Conservation (phyloP, 2,329 filamentous ascomycete species). For the Aspergillus sp. region DNA sequence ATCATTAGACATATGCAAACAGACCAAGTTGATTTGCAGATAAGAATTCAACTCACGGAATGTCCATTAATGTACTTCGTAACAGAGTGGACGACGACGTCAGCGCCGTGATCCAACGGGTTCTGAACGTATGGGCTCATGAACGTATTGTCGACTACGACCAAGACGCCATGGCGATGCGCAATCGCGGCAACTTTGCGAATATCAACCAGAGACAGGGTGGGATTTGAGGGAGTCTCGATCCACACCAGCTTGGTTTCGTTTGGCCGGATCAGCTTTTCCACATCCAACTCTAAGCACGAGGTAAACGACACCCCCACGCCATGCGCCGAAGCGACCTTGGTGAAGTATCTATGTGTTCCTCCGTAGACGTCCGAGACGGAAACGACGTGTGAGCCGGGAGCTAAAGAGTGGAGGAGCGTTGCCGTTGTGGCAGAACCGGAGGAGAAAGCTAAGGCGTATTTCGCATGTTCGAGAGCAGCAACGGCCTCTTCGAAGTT, state of each 20-base stretch:
- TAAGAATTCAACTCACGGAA: slow-evolving; percentile 44
- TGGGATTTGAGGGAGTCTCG: slow-evolving; percentile 92
- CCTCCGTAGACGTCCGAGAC: slow-evolving; percentile 98
- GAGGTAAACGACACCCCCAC: slow-evolving; percentile 94
- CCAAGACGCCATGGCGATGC: slow-evolving; percentile 83
- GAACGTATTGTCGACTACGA: slow-evolving; percentile 99
- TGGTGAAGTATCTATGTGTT: slow-evolving; percentile 98
- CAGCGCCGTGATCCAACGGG: slow-evolving; percentile 89
- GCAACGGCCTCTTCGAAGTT: slow-evolving; percentile 94
- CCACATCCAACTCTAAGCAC: slow-evolving; percentile 84
- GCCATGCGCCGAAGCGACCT: slow-evolving; percentile 91
- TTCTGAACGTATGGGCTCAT: slow-evolving; percentile 96
- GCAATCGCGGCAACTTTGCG: slow-evolving; percentile 77
- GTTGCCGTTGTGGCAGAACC: slow-evolving; percentile 91
- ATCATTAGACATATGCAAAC: slow-evolving; percentile 9
- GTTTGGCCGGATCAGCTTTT: slow-evolving; percentile 72
- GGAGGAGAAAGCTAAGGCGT: slow-evolving; percentile 91
- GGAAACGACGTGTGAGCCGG: slow-evolving; percentile 90
- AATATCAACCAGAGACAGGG: slow-evolving; percentile 89
- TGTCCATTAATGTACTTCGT: slow-evolving; percentile 99
- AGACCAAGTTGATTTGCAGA: neutral
- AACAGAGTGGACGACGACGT: slow-evolving; percentile 94
- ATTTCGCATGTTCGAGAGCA: slow-evolving; percentile 85
- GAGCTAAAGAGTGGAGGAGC: slow-evolving; percentile 87
- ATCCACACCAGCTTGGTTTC: slow-evolving; percentile 98